These are phyloP conservation scores for Metschnikowia dekortorum DNA, from an alignment of 805 yeast species.

Conservation along the genomic window DNA sequence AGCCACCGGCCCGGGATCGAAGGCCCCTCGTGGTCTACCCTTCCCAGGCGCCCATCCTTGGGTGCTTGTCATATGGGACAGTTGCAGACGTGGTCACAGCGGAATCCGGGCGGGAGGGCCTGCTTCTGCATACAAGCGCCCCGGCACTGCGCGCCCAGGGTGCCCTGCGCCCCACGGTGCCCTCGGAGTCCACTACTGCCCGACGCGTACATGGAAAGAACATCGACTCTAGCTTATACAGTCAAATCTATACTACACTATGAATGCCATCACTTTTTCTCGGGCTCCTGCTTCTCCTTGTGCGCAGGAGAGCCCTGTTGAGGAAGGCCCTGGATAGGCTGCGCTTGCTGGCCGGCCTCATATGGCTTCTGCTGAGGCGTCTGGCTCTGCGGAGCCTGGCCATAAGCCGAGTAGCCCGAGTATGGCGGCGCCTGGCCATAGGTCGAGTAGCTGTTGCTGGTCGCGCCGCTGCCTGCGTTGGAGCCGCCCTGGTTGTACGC, in stretches of 20 bases:
- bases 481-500: slow-evolving; percentile 34
- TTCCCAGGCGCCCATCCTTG: no score
- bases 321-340: slow-evolving; percentile 10
- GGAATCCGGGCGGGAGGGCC: background rate
- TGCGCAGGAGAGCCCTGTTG: slow-evolving; percentile 12
- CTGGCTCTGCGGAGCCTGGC: slow-evolving; percentile 11
- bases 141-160: background rate
- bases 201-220: background rate
- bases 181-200: background rate
- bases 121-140: background rate
- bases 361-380: slow-evolving; percentile 13
- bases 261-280: slow-evolving; percentile 14
- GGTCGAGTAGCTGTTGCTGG: slow-evolving; percentile 14
- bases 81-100: no score
- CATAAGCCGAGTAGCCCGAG: slow-evolving; percentile 14
- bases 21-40: no score
- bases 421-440: slow-evolving; percentile 17
- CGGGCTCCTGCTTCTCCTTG: slow-evolving; percentile 16
- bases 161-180: background rate
- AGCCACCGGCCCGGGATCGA: background rate
- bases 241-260: slow-evolving; percentile 9
- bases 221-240: background rate
- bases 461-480: slow-evolving; percentile 3
- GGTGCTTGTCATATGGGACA: no score
- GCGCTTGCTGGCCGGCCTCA: slow-evolving; percentile 12